Conservation (phyloP, 2,329 filamentous ascomycete species). For the Achaetomium macrosporum region DNA sequence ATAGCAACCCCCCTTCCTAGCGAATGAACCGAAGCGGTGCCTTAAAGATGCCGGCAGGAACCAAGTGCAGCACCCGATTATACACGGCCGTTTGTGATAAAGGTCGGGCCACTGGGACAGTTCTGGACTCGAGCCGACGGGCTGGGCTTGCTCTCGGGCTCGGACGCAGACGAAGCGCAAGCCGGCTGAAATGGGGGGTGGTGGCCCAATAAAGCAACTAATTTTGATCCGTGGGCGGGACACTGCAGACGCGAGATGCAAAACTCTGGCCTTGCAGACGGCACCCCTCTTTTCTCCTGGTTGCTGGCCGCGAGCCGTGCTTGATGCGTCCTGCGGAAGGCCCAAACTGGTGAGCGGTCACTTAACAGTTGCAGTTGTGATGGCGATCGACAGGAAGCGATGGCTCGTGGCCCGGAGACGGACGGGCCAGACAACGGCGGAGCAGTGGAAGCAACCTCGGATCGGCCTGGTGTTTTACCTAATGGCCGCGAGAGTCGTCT, state of each 20-base stretch:
- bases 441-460: too few species aligned
- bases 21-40: not conserved
- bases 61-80: constrained; percentile 13
- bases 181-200: constrained; percentile 9
- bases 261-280: constrained; percentile 3
- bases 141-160: not conserved
- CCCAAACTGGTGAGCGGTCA: constrained; percentile 3
- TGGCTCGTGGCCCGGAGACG: not conserved
- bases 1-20: constrained; percentile 3
- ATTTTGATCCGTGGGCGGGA: constrained; percentile 15
- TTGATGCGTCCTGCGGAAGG: constrained; percentile 9
- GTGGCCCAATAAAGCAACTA: constrained; percentile 14
- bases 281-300: not conserved
- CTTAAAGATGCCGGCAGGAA: not conserved
- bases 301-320: not conserved
- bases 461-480: too few species aligned
- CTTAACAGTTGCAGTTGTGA: not conserved
- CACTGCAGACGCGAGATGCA: constrained; percentile 20
- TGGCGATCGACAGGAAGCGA: constrained; percentile 4
- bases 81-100: constrained; percentile 13
- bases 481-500: too few species aligned
- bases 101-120: constrained; percentile 2
- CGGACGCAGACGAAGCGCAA: constrained; percentile 1
- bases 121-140: not conserved
- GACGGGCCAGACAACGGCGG: not conserved